Evolutionary conservation across 2,329 filamentous ascomycete species (phyloP).

Genomic region (Tolypocladium nubicola): DNA sequence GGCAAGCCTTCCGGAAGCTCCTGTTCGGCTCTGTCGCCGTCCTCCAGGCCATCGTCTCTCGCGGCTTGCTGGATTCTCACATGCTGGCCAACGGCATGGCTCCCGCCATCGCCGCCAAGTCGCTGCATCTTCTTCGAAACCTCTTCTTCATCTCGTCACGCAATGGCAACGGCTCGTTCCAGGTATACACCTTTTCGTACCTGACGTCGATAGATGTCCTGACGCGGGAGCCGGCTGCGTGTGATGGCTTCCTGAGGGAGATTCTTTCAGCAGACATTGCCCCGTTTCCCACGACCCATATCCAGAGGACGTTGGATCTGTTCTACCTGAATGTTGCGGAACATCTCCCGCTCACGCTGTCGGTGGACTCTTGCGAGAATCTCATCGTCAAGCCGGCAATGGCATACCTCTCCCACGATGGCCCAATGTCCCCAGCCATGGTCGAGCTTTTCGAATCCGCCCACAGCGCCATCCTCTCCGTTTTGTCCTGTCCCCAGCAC

Average conservation of each 20-base stretch:
- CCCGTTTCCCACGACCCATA: constrained; percentile 15
- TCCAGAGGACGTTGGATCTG: constrained; percentile 66
- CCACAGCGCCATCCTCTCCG: constrained; percentile 70
- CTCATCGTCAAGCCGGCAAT: constrained; percentile 65
- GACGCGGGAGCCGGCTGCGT: constrained; percentile 55
- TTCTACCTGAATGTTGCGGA: constrained; percentile 85
- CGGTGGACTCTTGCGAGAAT: constrained; percentile 56
- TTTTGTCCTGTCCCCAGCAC: constrained; percentile 71
- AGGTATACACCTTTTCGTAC: constrained; percentile 77
- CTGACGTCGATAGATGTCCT: constrained; percentile 75
- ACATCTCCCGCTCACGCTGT: constrained; percentile 63
- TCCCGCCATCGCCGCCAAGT: constrained; percentile 57
- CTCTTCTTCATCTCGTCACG: constrained; percentile 74
- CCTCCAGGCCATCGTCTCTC: constrained; percentile 61
- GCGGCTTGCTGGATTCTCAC: constrained; percentile 42
- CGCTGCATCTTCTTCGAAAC: constrained; percentile 63
- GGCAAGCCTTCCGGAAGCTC: constrained; percentile 63
- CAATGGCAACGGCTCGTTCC: constrained; percentile 62
- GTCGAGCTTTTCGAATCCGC: constrained; percentile 72
- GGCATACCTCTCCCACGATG: constrained; percentile 52
- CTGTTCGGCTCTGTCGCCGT: constrained; percentile 68
- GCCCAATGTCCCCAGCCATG: constrained; percentile 32
- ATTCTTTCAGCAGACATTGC: constrained; percentile 36
- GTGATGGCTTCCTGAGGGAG: constrained; percentile 55
- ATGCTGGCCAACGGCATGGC: constrained; percentile 37